Percentiles rank a stretch among this genome's conserved stretches.
Conservation (phyloP, 2,329 filamentous ascomycete species). For the Fusarium sp. region DNA sequence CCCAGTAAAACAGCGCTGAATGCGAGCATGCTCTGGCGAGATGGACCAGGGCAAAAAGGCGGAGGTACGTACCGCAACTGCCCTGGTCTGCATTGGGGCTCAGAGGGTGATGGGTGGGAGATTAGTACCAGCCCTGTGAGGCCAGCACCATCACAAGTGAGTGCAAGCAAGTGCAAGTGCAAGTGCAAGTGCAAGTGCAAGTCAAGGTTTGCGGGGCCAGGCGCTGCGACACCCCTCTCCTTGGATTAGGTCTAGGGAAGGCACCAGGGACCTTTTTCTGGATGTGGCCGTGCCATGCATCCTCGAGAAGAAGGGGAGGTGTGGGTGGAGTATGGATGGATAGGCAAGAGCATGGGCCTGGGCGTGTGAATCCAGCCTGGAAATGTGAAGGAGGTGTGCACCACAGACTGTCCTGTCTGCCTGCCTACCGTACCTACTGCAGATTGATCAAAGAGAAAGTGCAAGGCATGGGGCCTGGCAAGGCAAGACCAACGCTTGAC, state of each 20-base stretch:
- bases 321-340: constrained; percentile 3
- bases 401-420: neutral
- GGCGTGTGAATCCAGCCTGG: constrained; percentile 19
- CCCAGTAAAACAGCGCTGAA: constrained; percentile 13
- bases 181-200: neutral
- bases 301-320: constrained; percentile 4
- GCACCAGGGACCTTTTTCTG: constrained; percentile 36
- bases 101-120: constrained; percentile 16
- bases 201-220: constrained; percentile 16
- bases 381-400: constrained; percentile 9
- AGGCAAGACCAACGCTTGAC: constrained; percentile 12
- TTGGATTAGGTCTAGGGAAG: neutral
- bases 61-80: constrained; percentile 32
- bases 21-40: constrained; percentile 17
- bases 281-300: constrained; percentile 33
- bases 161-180: constrained; percentile 3
- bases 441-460: constrained; percentile 19
- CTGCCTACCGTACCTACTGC: neutral
- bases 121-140: constrained; percentile 44
- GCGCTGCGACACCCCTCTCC: constrained; percentile 18
- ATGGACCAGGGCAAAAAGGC: constrained; percentile 33
- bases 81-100: constrained; percentile 24
- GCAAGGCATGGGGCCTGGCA: constrained; percentile 10
- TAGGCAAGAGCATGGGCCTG: neutral
- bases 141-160: constrained; percentile 29